Base-by-base conservation (phyloP, 2,329 filamentous ascomycete species). In the Furcasterigmium sp. region DNA sequence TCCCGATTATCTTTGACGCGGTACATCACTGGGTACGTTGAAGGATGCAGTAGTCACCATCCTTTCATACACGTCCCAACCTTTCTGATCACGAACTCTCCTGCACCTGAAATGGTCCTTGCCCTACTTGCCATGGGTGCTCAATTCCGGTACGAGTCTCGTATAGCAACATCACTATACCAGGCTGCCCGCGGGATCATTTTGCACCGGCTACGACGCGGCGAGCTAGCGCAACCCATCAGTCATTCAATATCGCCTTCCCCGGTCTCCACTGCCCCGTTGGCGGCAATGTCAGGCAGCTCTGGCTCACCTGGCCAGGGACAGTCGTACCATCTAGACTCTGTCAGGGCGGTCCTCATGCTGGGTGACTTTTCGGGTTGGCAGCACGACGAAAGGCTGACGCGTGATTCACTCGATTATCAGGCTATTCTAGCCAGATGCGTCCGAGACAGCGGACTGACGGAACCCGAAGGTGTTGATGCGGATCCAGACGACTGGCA, bases 1-100 rank as follows among this genome's bases (percentile, higher is more conserved):
- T 42, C 40, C 14, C n/a, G 40, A 10, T 3, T 42, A 0, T 42
- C 40, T 7, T 25, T 42, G 20, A 35, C 40, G 10, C 30, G 40
- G 13, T 42, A 42, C 15, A 42, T 42, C 19, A 30, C 40, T 18
- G 40, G 40, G 7, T 42, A 19, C 8, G 40, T 42, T n/a, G 40
- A 42, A 19, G 42, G 42, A 14, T 43, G 26, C 14, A 39, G 26
- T 8, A 39, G 39, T 20, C 42, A 43, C 36, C 42, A 43, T 26
- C 42, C 42, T 18, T 39, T 43, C 26, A 43, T 43, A 8, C 42
- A 43, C 17, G 39, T 43, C 26, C 20, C 42, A 13, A 43, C 35
- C 8, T 43, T 43, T 11, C 39, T 25, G 26, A 25, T 43, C 26
- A 43, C 36, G n/a, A 39, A 35, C 9, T 23, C 30, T 19, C 26